These are phyloP conservation scores for Sclerotinia spermophila DNA, from an alignment of 2,329 filamentous ascomycete species.

Conservation along the genomic window DNA sequence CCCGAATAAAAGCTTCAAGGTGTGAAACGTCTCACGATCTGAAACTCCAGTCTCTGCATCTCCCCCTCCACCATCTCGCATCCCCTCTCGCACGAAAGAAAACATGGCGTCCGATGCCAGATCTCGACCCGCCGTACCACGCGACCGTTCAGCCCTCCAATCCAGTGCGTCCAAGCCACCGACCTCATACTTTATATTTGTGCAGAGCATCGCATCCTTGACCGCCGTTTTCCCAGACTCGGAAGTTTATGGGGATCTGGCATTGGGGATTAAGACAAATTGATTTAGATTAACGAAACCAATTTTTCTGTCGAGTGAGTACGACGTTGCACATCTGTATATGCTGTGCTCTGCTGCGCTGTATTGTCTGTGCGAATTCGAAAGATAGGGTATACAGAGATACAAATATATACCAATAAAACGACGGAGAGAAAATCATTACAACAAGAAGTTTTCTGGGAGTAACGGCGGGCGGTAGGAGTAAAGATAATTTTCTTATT, in stretches of 20 bases:
- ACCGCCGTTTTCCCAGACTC: slow-evolving; percentile 9
- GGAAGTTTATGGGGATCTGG: neutral
- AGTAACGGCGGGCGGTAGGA: slow-evolving; percentile 3
- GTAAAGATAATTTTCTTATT: neutral
- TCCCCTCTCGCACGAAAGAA: neutral
- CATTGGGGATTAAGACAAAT: neutral
- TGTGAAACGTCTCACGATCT: neutral
- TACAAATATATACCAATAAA: neutral
- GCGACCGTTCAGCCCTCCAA: neutral
- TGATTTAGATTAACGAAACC: slow-evolving; percentile 6
- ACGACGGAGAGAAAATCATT: neutral
- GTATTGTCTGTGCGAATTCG: neutral
- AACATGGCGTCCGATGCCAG: slow-evolving; percentile 8
- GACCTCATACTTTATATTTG: neutral
- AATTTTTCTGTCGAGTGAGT: neutral
- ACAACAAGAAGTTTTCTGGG: neutral
- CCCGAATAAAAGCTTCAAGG: neutral
- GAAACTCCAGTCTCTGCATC: neutral
- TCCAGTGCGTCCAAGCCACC: neutral
- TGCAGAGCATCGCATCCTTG: neutral
- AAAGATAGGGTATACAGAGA: neutral
- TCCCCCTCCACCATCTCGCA: slow-evolving; percentile 1
- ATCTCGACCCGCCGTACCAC: slow-evolving; percentile 9
- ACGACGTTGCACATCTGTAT: neutral
- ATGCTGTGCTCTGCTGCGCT: neutral